Evolutionary conservation across 306 rosid genomes (phyloP).

Genomic region (Spatholobus suberectus): DNA sequence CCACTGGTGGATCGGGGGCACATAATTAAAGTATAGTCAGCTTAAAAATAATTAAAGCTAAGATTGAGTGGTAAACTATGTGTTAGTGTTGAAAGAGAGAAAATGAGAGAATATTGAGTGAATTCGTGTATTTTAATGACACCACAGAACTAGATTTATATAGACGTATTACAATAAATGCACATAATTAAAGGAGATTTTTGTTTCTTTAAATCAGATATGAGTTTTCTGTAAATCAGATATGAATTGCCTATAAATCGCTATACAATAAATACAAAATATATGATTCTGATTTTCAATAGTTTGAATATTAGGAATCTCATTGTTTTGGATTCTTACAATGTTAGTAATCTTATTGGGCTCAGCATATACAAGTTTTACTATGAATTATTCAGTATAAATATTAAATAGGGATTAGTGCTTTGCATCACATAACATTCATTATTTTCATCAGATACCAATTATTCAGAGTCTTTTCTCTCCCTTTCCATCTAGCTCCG

Average conservation of each 20-base stretch:
- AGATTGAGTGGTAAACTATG: background rate
- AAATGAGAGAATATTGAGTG: no score
- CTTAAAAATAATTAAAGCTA: background rate
- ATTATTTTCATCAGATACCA: background rate
- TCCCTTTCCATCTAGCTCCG: background rate
- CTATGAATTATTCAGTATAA: background rate
- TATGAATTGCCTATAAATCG: no score
- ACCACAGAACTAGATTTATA: no score
- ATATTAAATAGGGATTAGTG: background rate
- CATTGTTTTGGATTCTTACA: background rate
- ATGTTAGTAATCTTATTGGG: background rate
- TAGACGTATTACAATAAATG: no score
- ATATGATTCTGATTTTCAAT: no score
- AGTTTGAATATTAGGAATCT: background rate
- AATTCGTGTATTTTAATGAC: no score
- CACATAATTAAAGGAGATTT: no score
- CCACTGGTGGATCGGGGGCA: background rate
- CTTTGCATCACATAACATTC: background rate
- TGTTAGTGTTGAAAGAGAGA: no score
- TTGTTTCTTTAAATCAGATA: no score
- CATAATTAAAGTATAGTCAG: background rate
- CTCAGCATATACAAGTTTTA: background rate
- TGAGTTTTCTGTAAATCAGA: no score
- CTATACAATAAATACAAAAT: no score
- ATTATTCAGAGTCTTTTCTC: background rate